A percentile compares a stretch with the other conserved stretches of the same genome.
Conservation (phyloP, 805 yeast genomes). For the Saccharomycodes ludwigii region DNA sequence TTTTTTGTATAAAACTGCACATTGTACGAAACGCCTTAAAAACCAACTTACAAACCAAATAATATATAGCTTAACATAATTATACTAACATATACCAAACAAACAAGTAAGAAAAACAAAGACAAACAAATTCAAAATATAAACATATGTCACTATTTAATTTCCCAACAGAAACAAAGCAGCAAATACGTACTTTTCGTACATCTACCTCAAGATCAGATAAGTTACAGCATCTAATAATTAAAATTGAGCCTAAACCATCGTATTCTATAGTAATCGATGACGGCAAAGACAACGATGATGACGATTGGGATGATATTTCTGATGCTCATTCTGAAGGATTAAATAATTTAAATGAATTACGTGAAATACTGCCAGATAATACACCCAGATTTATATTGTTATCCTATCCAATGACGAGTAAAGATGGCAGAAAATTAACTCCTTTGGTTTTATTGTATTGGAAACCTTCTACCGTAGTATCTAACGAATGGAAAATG, state of each 20-base stretch:
- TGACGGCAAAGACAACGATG: constrained; percentile 41
- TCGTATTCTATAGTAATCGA: constrained; percentile 22
- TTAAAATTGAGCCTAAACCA: constrained; percentile 21
- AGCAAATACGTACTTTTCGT: constrained; percentile 57
- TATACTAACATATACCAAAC: neutral
- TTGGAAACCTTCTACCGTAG: constrained; percentile 78
- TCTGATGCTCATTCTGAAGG: constrained; percentile 36
- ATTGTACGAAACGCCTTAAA: too few species aligned
- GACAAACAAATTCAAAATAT: neutral
- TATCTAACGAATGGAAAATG: constrained; percentile 70
- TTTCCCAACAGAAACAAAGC: constrained; percentile 47
- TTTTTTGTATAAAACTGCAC: too few species aligned
- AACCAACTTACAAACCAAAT: too few species aligned
- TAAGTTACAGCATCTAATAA: constrained; percentile 45
- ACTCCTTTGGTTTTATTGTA: constrained; percentile 72
- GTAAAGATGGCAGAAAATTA: constrained; percentile 59
- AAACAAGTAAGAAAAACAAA: neutral
- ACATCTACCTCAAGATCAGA: constrained; percentile 56
- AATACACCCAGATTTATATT: constrained; percentile 67
- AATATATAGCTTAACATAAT: neutral
- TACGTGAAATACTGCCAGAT: constrained; percentile 70
- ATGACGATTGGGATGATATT: constrained; percentile 35
- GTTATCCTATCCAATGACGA: constrained; percentile 61
- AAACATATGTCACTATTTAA: constrained; percentile 45
- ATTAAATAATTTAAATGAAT: constrained; percentile 37